Base-by-base conservation (phyloP, 2,329 filamentous ascomycete species). In the Orbilia ellipsospora region DNA sequence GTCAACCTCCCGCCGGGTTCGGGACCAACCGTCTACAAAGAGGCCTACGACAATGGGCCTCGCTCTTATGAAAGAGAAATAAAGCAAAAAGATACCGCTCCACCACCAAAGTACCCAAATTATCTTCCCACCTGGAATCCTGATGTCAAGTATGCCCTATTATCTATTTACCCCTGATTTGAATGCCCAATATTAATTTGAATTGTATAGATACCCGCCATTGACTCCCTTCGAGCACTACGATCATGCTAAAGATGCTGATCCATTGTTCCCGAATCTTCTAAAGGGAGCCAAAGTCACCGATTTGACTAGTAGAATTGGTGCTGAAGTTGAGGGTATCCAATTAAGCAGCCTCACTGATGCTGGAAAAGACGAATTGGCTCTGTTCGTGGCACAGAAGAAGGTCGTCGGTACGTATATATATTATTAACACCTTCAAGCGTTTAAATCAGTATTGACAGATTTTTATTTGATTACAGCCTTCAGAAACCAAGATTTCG, bases 211-310 rank as follows among this genome's bases (percentile, higher is more conserved):
- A 77, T 91, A 89, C 79, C 85, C 88, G 67, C 89, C 91, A 5
- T 85, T 92, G 6, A 83, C 89, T 77, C 87, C 86, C 0, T 94
- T 93, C 79, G 86, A 90, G 80, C 90, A 93, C 81, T 87, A 88
- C 77, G 91, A 94, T 67, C 91, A 91, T 79, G 92, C 91, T 78
- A 89, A 90, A 79, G 89, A 93, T 78, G 91, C 92, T 55, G 90
- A 94, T 80, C 84, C 87, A 0, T 83, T 84, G 0, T 93, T 90
- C 79, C 86, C 88, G 0, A 90, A 93, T 77, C 87, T 94, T 1
- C 84, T 94, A 1, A 84, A 85, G 1, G 81, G 83, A 44, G 83
- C 83, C n/a, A 84, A 83, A 6, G 75, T 73, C 1, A 82, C 85
- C 36, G 85, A 93, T 20, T 83, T 94, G 44, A 93, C 91, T 0